Percentiles rank a stretch among this genome's conserved stretches.
phyloP scores from a whole-genome alignment of 2,329 filamentous ascomycete species.

The Fusarium sp. region DNA sequence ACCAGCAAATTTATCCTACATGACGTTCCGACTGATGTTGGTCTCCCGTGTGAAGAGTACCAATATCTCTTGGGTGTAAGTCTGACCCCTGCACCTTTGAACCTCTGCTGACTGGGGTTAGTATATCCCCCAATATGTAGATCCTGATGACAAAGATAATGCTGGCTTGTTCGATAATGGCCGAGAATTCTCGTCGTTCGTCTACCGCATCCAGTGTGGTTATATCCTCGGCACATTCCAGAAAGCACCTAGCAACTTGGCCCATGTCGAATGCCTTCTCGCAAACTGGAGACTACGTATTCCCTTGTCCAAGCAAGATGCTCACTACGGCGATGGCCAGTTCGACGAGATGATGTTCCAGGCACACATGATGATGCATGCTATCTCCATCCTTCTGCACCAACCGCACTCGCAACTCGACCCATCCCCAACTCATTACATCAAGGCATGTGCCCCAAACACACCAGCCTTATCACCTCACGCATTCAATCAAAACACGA shows the following conservation, averaged over 20 bases:
- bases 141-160: conserved; percentile 82
- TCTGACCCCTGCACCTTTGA: background rate
- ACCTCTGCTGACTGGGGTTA: conserved; percentile 43
- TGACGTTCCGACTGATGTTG: conserved; percentile 76
- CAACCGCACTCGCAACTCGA: conserved; percentile 84
- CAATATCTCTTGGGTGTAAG: conserved; percentile 74
- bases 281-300: conserved; percentile 86
- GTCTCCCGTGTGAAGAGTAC: conserved; percentile 84
- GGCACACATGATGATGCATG: conserved; percentile 82
- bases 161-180: conserved; percentile 79
- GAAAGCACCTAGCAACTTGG: conserved; percentile 66
- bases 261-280: conserved; percentile 66
- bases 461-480: conserved; percentile 65
- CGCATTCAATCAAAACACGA: conserved; percentile 78
- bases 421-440: conserved; percentile 68
- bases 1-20: conserved; percentile 79
- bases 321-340: conserved; percentile 78
- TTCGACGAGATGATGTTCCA: conserved; percentile 94
- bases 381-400: conserved; percentile 80
- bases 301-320: conserved; percentile 78
- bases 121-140: conserved; percentile 72
- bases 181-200: conserved; percentile 83
- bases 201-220: conserved; percentile 86
- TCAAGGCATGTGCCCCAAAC: conserved; percentile 79
- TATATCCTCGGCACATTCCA: conserved; percentile 85